phyloP scores from a whole-genome alignment of 2,329 filamentous ascomycete species.

The Fulvia fulva region DNA sequence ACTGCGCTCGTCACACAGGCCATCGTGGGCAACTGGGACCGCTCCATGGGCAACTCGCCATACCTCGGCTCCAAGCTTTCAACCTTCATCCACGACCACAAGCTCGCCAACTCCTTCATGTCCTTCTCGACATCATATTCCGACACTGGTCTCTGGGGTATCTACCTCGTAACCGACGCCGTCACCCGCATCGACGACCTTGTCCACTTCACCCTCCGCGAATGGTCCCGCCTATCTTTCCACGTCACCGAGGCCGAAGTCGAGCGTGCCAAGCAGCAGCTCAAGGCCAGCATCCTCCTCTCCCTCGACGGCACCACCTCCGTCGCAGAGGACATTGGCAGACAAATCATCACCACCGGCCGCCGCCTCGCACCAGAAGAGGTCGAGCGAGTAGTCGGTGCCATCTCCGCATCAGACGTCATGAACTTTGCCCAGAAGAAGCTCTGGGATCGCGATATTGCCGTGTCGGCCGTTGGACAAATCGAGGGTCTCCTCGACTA shows the following conservation, averaged over 20 bases:
- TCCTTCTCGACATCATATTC: constrained; percentile 99
- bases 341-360: constrained; percentile 96
- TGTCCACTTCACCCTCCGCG: constrained; percentile 94
- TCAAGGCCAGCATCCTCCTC: constrained; percentile 96
- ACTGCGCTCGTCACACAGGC: constrained; percentile 95
- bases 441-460: constrained; percentile 96
- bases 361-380: constrained; percentile 86
- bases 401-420: constrained; percentile 90
- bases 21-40: constrained; percentile 99
- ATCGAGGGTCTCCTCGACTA: constrained; percentile 83
- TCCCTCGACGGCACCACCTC: constrained; percentile 96
- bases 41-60: constrained; percentile 93
- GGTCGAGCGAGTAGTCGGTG: constrained; percentile 86
- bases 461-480: constrained; percentile 85
- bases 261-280: constrained; percentile 97
- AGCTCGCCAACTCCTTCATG: constrained; percentile 99
- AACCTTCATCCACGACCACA: constrained; percentile 87
- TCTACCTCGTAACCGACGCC: constrained; percentile 95
- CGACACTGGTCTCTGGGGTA: constrained; percentile 99
- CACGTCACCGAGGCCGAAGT: constrained; percentile 86
- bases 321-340: constrained; percentile 95
- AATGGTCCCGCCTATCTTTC: constrained; percentile 93
- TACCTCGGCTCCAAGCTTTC: constrained; percentile 98
- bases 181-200: constrained; percentile 85
- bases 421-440: constrained; percentile 94